These are phyloP conservation scores for Tanacetum coccineum DNA, from an alignment of 129 eudicot species.

Conservation along the genomic window DNA sequence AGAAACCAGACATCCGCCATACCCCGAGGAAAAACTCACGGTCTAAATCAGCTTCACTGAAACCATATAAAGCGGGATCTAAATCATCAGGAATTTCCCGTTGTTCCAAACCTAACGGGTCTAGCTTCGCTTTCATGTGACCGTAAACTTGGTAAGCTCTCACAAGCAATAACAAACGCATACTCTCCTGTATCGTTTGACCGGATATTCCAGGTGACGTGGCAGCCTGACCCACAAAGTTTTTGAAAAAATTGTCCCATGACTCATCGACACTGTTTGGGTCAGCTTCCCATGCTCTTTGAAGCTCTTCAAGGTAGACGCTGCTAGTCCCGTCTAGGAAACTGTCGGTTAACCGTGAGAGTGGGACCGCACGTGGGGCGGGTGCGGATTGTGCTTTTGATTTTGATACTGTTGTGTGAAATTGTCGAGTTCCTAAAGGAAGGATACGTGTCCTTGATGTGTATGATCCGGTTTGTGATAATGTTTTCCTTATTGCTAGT, in stretches of 20 bases:
- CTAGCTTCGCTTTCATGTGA: constrained; percentile 83
- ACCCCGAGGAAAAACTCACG: constrained; percentile 91
- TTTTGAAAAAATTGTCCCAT: constrained; percentile 91
- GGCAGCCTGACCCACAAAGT: constrained; percentile 86
- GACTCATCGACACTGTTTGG: constrained; percentile 93
- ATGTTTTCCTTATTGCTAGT: constrained; percentile 53
- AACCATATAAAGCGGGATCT: constrained; percentile 75
- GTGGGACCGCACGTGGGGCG: constrained; percentile 80
- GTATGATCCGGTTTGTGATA: constrained; percentile 53
- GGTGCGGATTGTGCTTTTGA: constrained; percentile 75
- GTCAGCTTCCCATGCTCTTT: constrained; percentile 95
- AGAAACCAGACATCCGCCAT: constrained; percentile 86
- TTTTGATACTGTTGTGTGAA: constrained; percentile 56
- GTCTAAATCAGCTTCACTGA: constrained; percentile 74
- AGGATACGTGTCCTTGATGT: constrained; percentile 33
- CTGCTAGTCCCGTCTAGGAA: constrained; percentile 94
- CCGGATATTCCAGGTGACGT: constrained; percentile 91
- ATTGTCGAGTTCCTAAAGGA: constrained; percentile 36
- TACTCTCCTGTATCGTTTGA: constrained; percentile 94
- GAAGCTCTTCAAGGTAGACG: constrained; percentile 91
- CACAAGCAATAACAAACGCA: constrained; percentile 80
- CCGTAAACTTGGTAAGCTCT: constrained; percentile 97
- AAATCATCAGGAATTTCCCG: constrained; percentile 74
- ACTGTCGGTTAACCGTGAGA: constrained; percentile 80
- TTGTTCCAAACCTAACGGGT: constrained; percentile 72